Conservation (phyloP, 148 eudicot genomes). For the Rhododendron kiyosumense region DNA sequence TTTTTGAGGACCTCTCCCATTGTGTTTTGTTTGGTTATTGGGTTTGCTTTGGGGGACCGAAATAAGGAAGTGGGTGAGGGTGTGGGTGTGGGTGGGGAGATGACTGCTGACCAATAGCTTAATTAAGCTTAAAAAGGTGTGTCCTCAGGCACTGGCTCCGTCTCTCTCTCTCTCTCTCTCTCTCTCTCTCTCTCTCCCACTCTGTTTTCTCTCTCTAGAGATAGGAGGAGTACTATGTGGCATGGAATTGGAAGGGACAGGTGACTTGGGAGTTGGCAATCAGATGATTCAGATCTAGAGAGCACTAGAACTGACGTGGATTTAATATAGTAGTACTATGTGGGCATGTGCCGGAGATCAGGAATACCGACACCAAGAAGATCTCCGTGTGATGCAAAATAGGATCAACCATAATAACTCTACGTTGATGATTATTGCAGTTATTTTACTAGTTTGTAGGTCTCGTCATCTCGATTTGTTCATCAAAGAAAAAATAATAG, state of each 20-base stretch:
- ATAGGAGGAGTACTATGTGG: too few species aligned
- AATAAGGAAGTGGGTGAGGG: background rate
- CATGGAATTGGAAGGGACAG: too few species aligned
- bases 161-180: background rate
- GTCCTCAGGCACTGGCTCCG: background rate
- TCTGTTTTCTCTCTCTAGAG: background rate
- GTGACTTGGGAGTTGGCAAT: background rate
- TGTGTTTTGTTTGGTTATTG: background rate
- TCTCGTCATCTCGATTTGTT: too few species aligned
- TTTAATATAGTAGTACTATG: background rate
- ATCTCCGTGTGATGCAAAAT: background rate
- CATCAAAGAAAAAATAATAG: too few species aligned
- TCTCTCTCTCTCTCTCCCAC: too few species aligned
- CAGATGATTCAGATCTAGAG: background rate
- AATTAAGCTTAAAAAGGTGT: slow-evolving; percentile 6
- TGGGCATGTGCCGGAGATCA: too few species aligned
- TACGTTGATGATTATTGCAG: background rate
- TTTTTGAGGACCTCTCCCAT: slow-evolving; percentile 21
- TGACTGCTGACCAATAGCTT: slow-evolving; percentile 7
- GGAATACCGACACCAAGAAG: too few species aligned
- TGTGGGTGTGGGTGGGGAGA: background rate
- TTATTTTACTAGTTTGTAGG: too few species aligned
- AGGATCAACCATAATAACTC: background rate
- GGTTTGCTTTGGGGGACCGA: too few species aligned
- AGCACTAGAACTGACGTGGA: background rate